Conservation (phyloP, 2,329 filamentous ascomycete species). For the Colletotrichum musae region DNA sequence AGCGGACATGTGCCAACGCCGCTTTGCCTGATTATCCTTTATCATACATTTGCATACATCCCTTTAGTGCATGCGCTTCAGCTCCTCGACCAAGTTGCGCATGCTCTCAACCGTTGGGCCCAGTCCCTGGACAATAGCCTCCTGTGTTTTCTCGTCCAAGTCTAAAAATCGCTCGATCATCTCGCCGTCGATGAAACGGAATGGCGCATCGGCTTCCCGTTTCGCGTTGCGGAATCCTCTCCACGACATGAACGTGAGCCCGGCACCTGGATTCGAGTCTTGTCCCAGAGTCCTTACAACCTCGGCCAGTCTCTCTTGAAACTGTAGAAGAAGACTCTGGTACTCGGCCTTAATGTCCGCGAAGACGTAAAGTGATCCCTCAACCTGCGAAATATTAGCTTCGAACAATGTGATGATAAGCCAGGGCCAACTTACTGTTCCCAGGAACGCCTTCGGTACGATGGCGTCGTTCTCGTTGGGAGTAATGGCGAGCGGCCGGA, state of each 20-base stretch:
- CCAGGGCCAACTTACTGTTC: slow-evolving; percentile 75
- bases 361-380: slow-evolving; percentile 93
- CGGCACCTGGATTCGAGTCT: slow-evolving; percentile 60
- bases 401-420: neutral
- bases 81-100: slow-evolving; percentile 72
- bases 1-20: neutral
- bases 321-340: slow-evolving; percentile 84
- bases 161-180: slow-evolving; percentile 89
- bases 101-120: slow-evolving; percentile 75
- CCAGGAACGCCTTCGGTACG: slow-evolving; percentile 87
- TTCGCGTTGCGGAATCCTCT: slow-evolving; percentile 85
- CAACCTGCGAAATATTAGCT: slow-evolving; percentile 71
- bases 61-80: slow-evolving; percentile 73
- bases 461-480: slow-evolving; percentile 77
- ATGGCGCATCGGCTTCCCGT: slow-evolving; percentile 80
- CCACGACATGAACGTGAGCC: slow-evolving; percentile 76
- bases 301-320: slow-evolving; percentile 80
- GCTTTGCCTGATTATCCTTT: neutral
- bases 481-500: slow-evolving; percentile 80
- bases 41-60: slow-evolving; percentile 18
- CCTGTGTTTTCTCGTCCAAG: slow-evolving; percentile 71
- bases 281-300: slow-evolving; percentile 79
- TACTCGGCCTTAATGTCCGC: slow-evolving; percentile 80
- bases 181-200: slow-evolving; percentile 92
- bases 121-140: slow-evolving; percentile 66